Base-by-base conservation (phyloP, 2,329 filamentous ascomycete genomes). In the Byssoonygena ceratinophila region DNA sequence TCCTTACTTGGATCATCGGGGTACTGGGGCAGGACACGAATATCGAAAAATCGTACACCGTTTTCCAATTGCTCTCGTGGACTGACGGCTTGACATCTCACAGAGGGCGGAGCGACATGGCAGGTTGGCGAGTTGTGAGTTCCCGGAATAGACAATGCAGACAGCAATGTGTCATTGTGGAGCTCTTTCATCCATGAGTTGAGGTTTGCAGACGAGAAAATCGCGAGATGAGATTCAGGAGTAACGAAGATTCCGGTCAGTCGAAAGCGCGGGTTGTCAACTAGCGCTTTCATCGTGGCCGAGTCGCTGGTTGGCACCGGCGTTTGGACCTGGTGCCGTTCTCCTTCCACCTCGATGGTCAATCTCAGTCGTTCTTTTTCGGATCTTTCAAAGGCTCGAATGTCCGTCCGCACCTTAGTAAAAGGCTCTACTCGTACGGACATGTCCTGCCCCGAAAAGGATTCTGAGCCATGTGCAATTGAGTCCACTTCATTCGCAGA, bases 81-180 rank as follows among this genome's bases (percentile, higher is more conserved):
- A 55, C 80, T 75, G 16, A 90, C 87, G 31, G 86, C 83, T 71
- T 98, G 92, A 69, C 92, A 97, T 36, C 92, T 85, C 34, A 97
- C 92, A 1, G 88, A 94, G 1, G 92, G 92, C 4, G 96, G 78
- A 11, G 92, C 90, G 46, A 80, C 78, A 73, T 94, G 78, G 71
- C 80, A 84, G 8, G 90, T 94, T 5, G 92, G 87, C 16, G 86
- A 87, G 71, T 98, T 97, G 74, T 98, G 92, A 0, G 92, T 96
- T 58, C 92, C 92, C 14, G 92, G 92, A 57, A 97, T 92, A 46
- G 85, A 92, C 46, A 98, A 80, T 2, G 84, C 78, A 1, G 87
- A 85, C 3, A 97, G 74, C 1, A 87, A 82, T 48, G 81, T 84
- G 18, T 81, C 76, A 62, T 90, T 80, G 55, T 77, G 74, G 39